A percentile compares a stretch with the other conserved stretches of the same genome.
Conservation (phyloP, 1,284 basidiomycete genomes). For the Ceratobasidium sp. region DNA sequence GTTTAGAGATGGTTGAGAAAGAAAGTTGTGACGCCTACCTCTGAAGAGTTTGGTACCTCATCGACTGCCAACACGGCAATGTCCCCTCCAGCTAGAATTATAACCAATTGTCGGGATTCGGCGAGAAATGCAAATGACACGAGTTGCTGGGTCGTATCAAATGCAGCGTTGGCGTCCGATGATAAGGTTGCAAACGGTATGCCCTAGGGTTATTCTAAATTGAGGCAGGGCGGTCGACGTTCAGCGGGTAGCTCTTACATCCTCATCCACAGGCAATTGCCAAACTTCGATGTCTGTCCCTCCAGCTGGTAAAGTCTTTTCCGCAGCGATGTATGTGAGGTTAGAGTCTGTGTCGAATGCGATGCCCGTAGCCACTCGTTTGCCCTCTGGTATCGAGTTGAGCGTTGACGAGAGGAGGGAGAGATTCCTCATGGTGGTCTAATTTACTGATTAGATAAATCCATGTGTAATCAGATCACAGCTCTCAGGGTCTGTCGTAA, state of each 20-base stretch:
- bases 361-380: background rate
- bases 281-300: slow-evolving; percentile 35
- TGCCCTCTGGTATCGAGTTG: slow-evolving; percentile 14
- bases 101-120: slow-evolving; percentile 70
- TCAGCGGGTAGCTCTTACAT: background rate
- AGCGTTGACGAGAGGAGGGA: slow-evolving; percentile 13
- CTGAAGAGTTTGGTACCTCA: slow-evolving; percentile 58
- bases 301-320: slow-evolving; percentile 25
- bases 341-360: slow-evolving; percentile 23
- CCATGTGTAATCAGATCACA: slow-evolving; percentile 17
- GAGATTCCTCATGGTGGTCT: slow-evolving; percentile 32
- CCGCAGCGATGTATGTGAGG: slow-evolving; percentile 12
- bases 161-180: background rate
- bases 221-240: background rate
- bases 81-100: slow-evolving; percentile 79
- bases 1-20: background rate
- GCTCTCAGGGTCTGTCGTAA: slow-evolving; percentile 12
- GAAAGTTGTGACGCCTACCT: slow-evolving; percentile 53
- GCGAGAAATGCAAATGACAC: slow-evolving; percentile 72
- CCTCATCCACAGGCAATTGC: slow-evolving; percentile 23
- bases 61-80: slow-evolving; percentile 74
- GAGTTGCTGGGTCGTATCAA: slow-evolving; percentile 58
- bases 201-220: background rate
- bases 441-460: slow-evolving; percentile 7
- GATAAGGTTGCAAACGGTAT: slow-evolving; percentile 23